Conservation (phyloP, 371 early-diverging fungal genomes). For the Catenaria anguillulae region DNA sequence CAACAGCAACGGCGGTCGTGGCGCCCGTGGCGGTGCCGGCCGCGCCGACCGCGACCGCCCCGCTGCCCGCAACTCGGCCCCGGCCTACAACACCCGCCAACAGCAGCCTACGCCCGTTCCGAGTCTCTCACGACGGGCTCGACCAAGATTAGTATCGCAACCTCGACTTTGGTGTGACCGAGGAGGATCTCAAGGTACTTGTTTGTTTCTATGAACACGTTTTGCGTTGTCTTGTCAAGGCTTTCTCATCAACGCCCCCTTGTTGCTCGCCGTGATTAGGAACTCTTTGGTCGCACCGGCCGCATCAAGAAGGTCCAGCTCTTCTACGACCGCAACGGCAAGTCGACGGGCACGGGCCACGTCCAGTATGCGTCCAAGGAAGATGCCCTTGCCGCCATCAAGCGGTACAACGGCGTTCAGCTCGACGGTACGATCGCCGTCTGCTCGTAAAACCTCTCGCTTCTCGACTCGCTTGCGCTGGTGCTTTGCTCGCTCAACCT, state of each 20-base stretch:
- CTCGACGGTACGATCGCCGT: constrained; percentile 36
- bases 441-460: too few species aligned
- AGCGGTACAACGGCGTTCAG: constrained; percentile 48
- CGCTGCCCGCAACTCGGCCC: not conserved
- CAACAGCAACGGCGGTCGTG: not conserved
- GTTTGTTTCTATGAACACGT: constrained; percentile 13
- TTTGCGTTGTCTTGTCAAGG: constrained; percentile 6
- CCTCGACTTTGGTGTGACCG: constrained; percentile 51
- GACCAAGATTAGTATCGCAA: constrained; percentile 51
- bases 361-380: constrained; percentile 39
- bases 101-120: not conserved
- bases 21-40: not conserved
- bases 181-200: constrained; percentile 44
- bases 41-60: not conserved
- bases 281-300: constrained; percentile 36
- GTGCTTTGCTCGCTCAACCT: not conserved
- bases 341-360: constrained; percentile 52
- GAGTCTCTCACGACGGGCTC: not conserved
- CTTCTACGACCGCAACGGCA: constrained; percentile 49
- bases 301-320: constrained; percentile 46
- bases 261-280: too few species aligned
- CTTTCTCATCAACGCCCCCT: constrained; percentile 2
- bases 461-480: not conserved
- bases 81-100: not conserved
- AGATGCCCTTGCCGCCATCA: constrained; percentile 42